Evolutionary conservation across 345 rosid genomes (phyloP).

Genomic region (Rubroshorea leprosula): DNA sequence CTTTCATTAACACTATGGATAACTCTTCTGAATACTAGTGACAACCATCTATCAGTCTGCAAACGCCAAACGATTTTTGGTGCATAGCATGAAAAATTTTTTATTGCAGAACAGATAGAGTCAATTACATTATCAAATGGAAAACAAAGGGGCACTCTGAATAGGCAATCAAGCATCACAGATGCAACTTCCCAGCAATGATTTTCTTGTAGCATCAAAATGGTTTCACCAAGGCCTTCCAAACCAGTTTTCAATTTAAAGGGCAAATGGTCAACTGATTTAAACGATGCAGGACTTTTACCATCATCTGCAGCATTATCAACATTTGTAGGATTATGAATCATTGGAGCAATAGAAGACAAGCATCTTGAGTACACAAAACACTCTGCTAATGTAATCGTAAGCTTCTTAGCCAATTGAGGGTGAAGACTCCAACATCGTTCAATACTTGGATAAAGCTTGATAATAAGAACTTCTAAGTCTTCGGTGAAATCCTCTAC

Average conservation of each 20-base stretch:
- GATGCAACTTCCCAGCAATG: constrained; percentile 74
- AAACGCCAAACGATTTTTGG: constrained; percentile 73
- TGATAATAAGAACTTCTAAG: constrained; percentile 39
- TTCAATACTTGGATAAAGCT: constrained; percentile 51
- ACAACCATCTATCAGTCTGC: constrained; percentile 68
- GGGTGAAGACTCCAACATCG: constrained; percentile 60
- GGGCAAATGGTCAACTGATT: constrained; percentile 29
- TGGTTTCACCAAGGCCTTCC: constrained; percentile 48
- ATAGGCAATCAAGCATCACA: constrained; percentile 59
- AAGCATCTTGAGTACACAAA: constrained; percentile 50
- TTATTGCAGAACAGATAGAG: constrained; percentile 44
- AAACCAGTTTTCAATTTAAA: constrained; percentile 44
- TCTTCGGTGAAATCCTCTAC: constrained; percentile 42
- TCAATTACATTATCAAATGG: constrained; percentile 33
- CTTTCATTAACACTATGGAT: constrained; percentile 39
- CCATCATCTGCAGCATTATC: constrained; percentile 30
- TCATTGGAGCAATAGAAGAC: constrained; percentile 33
- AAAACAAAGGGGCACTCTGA: constrained; percentile 44
- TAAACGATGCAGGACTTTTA: constrained; percentile 26
- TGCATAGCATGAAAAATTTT: constrained; percentile 44
- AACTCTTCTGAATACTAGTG: constrained; percentile 39
- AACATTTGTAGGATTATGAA: constrained; percentile 31
- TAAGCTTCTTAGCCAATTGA: constrained; percentile 53
- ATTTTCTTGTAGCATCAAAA: constrained; percentile 40
- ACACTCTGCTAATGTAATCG: constrained; percentile 49